Evolutionary conservation across 371 early-diverging fungal species (phyloP).

Genomic region (Mortierella sp.): DNA sequence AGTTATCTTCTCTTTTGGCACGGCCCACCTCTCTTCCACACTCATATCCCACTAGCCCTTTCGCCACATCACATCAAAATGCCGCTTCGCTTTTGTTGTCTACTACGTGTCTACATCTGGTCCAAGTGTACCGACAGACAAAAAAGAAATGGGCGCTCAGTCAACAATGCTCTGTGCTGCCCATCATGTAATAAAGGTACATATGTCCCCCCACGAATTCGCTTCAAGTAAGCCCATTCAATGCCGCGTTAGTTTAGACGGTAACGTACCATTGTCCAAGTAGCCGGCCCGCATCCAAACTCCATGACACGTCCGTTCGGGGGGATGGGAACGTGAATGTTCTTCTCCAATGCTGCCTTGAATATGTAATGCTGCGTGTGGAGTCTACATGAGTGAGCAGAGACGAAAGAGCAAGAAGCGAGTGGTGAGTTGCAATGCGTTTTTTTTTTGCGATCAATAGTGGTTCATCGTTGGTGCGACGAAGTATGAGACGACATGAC

Average conservation of each 20-base stretch:
- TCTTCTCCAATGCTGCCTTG: slow-evolving; percentile 46
- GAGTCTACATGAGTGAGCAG: slow-evolving; percentile 25
- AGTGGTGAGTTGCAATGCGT: slow-evolving; percentile 1
- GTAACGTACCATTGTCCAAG: slow-evolving; percentile 54
- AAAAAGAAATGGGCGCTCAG: background rate
- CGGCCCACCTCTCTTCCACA: slow-evolving; percentile 3
- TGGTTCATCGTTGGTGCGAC: background rate
- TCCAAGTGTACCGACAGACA: background rate
- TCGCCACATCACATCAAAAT: slow-evolving; percentile 4
- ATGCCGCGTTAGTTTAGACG: background rate
- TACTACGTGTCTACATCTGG: background rate
- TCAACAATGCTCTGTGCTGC: background rate
- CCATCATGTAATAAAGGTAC: background rate
- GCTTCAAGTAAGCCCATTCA: background rate
- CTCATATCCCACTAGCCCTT: background rate
- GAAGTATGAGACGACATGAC: slow-evolving; percentile 5
- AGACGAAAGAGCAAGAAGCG: background rate
- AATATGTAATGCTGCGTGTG: slow-evolving; percentile 50
- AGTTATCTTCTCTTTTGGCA: background rate
- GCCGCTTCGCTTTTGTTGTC: background rate
- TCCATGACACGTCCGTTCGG: slow-evolving; percentile 52
- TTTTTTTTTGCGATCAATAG: background rate
- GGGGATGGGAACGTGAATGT: slow-evolving; percentile 50
- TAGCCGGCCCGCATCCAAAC: slow-evolving; percentile 52
- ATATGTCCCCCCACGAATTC: background rate